Conservation (phyloP, 192 early-diverging fungal species). For the Podila minutissima region DNA sequence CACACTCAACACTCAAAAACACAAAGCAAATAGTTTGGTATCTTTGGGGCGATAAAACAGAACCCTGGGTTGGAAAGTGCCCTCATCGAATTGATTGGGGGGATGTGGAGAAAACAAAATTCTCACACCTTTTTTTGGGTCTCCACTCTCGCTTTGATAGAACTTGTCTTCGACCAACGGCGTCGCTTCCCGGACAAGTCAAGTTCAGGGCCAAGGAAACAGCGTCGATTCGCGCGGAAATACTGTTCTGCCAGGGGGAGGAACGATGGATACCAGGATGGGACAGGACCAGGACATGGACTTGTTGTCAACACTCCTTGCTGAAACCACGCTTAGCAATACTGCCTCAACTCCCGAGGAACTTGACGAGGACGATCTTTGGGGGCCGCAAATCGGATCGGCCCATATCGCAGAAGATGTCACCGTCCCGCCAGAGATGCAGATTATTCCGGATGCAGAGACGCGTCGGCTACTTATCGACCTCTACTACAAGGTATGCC, state of each 20-base stretch:
- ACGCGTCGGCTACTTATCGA: conserved; percentile 11
- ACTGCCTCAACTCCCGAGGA: background rate
- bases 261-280: background rate
- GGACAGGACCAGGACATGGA: conserved; percentile 8
- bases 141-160: too few relatives aligned
- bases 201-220: too few relatives aligned
- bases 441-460: conserved; percentile 11
- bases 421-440: conserved; percentile 5
- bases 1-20: too few relatives aligned
- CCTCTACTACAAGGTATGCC: conserved; percentile 13
- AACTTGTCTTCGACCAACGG: background rate
- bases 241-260: background rate
- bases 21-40: too few relatives aligned
- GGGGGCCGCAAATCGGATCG: conserved; percentile 8
- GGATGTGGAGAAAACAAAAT: too few relatives aligned
- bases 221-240: too few relatives aligned
- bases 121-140: too few relatives aligned
- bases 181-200: background rate
- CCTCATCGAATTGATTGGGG: too few relatives aligned
- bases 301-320: conserved; percentile 1
- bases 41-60: too few relatives aligned
- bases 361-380: conserved; percentile 18
- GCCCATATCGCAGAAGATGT: background rate
- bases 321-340: conserved; percentile 14
- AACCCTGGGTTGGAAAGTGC: too few relatives aligned